phyloP scores from a whole-genome alignment of 1,284 basidiomycete species.

The Ustilago curta region DNA sequence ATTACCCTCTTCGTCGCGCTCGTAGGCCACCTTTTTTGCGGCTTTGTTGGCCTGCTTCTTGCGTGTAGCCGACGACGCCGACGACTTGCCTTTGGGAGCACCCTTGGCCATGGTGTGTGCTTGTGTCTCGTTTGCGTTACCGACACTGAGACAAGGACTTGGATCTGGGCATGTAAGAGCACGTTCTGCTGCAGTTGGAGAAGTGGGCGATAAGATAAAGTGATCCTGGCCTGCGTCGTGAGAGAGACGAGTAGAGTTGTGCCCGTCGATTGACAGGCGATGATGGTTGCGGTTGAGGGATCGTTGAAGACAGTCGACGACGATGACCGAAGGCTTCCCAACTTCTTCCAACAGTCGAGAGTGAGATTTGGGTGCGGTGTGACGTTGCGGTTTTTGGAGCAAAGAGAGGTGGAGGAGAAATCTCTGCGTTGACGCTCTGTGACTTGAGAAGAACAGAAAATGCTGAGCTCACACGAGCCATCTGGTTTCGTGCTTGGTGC shows the following conservation, averaged over 20 bases:
- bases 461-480: conserved; percentile 37
- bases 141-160: not conserved
- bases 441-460: too few species aligned
- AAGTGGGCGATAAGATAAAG: not conserved
- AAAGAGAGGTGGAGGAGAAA: conserved; percentile 22
- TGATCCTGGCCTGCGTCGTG: not conserved
- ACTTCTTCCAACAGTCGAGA: conserved; percentile 1
- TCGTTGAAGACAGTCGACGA: too few species aligned
- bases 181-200: not conserved
- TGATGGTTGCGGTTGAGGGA: not conserved
- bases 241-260: not conserved
- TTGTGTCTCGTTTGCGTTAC: not conserved
- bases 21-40: conserved; percentile 57
- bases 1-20: conserved; percentile 45
- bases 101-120: conserved; percentile 36
- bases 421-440: too few species aligned
- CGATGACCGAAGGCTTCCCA: not conserved
- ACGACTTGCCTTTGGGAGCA: conserved; percentile 62
- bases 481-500: not conserved
- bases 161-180: conserved; percentile 1
- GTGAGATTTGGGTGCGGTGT: conserved; percentile 12
- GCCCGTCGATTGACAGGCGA: not conserved
- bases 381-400: conserved; percentile 13
- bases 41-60: conserved; percentile 68
- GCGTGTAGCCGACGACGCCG: conserved; percentile 65